Conservation (phyloP, 1,284 basidiomycete species). For the Ustilago esculenta region DNA sequence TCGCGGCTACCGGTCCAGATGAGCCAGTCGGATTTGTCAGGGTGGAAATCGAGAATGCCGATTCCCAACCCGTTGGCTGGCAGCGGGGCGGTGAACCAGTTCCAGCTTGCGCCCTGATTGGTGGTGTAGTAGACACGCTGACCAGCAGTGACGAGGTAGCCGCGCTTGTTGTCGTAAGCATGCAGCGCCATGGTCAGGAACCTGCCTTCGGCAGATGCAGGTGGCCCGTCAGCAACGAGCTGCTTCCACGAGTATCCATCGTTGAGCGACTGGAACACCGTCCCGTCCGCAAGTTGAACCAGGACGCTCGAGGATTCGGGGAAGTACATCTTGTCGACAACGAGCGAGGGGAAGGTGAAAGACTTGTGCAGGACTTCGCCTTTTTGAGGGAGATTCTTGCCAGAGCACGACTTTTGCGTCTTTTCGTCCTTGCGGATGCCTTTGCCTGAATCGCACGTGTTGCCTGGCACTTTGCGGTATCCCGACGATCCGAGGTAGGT, state of each 20-base stretch:
- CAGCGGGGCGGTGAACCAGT: slow-evolving; percentile 73
- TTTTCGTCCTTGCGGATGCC: slow-evolving; percentile 78
- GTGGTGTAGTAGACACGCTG: slow-evolving; percentile 79
- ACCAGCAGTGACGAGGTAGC: slow-evolving; percentile 84
- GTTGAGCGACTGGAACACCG: slow-evolving; percentile 90
- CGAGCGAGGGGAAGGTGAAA: slow-evolving; percentile 77
- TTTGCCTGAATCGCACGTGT: slow-evolving; percentile 77
- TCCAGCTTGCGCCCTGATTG: slow-evolving; percentile 82
- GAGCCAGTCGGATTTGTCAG: slow-evolving; percentile 79
- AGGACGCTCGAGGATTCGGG: slow-evolving; percentile 77
- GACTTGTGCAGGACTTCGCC: slow-evolving; percentile 64
- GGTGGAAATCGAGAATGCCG: slow-evolving; percentile 86
- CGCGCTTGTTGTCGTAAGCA: slow-evolving; percentile 79
- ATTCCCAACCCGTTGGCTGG: slow-evolving; percentile 83
- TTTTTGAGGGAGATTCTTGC: slow-evolving; percentile 66
- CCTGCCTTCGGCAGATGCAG: slow-evolving; percentile 12
- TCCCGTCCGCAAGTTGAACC: slow-evolving; percentile 79
- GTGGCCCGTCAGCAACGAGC: slow-evolving; percentile 69
- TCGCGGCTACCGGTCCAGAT: slow-evolving; percentile 91
- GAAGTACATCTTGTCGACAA: slow-evolving; percentile 87
- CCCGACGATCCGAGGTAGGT: slow-evolving; percentile 89
- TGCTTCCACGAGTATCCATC: slow-evolving; percentile 92
- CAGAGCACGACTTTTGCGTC: slow-evolving; percentile 78
- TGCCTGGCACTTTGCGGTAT: slow-evolving; percentile 89
- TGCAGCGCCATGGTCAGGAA: slow-evolving; percentile 84